These are phyloP conservation scores for Tetrapisispora nanseiensis DNA, from an alignment of 805 yeast species.

Conservation along the genomic window DNA sequence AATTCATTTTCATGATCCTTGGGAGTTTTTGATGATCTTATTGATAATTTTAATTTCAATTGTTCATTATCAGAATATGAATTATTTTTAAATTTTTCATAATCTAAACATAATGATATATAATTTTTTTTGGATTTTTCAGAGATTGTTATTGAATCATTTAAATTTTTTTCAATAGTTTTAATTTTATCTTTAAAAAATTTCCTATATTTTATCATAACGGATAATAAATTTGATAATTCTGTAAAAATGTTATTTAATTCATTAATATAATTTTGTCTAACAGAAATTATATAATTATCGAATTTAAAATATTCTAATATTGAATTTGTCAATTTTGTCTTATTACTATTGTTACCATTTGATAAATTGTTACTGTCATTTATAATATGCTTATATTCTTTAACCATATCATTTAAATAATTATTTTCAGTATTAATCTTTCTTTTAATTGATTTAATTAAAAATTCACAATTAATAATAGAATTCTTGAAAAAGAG, in stretches of 20 bases:
- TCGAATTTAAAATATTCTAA: slow-evolving; percentile 51
- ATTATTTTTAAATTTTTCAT: slow-evolving; percentile 60
- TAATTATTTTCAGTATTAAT: slow-evolving; percentile 72
- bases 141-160: slow-evolving; percentile 71
- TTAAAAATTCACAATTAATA: slow-evolving; percentile 74
- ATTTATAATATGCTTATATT: slow-evolving; percentile 39
- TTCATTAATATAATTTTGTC: slow-evolving; percentile 66
- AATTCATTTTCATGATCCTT: slow-evolving; percentile 85
- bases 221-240: slow-evolving; percentile 55
- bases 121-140: slow-evolving; percentile 81
- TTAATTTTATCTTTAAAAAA: slow-evolving; percentile 70
- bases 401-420: slow-evolving; percentile 61
- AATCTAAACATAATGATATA: slow-evolving; percentile 70
- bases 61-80: slow-evolving; percentile 42
- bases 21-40: slow-evolving; percentile 68
- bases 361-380: slow-evolving; percentile 2
- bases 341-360: background rate
- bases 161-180: slow-evolving; percentile 71
- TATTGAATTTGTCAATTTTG: background rate
- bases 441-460: slow-evolving; percentile 67
- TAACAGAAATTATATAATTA: slow-evolving; percentile 66
- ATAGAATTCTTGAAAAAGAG: slow-evolving; percentile 69
- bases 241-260: slow-evolving; percentile 82
- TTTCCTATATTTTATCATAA: slow-evolving; percentile 67
- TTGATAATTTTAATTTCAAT: slow-evolving; percentile 67